phyloP scores from a whole-genome alignment of 352 stramenopile genomes.

The Phytophthora parvispora region DNA sequence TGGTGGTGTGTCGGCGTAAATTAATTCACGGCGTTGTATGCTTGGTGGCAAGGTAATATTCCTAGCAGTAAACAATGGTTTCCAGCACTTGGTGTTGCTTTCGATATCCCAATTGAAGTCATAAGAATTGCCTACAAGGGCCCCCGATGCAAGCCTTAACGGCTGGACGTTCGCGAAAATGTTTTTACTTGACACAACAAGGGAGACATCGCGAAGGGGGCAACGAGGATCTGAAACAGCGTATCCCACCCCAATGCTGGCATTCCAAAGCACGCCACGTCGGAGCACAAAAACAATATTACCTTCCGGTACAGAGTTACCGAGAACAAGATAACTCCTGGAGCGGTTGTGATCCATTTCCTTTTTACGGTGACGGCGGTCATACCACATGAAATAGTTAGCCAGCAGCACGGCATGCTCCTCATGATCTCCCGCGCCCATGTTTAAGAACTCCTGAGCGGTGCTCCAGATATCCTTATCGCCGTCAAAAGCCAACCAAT shows the following conservation, averaged over 20 bases:
- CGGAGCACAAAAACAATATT: constrained; percentile 91
- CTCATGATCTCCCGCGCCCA: constrained; percentile 90
- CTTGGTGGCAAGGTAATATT: constrained; percentile 31
- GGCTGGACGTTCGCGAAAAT: constrained; percentile 92
- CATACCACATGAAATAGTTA: constrained; percentile 93
- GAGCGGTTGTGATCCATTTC: constrained; percentile 10
- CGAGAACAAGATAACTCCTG: constrained; percentile 90
- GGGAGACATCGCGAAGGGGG: constrained; percentile 86
- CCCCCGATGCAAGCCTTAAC: constrained; percentile 7
- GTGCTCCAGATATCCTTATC: constrained; percentile 91
- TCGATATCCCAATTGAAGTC: constrained; percentile 90
- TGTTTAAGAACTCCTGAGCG: constrained; percentile 92
- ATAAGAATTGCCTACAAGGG: constrained; percentile 34
- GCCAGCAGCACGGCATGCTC: constrained; percentile 94
- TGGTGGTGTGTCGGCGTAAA: constrained; percentile 66
- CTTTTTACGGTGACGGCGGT: constrained; percentile 46
- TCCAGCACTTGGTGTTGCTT: constrained; percentile 84
- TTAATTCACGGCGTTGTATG: constrained; percentile 63
- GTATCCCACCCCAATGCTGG: constrained; percentile 86
- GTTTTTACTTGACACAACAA: constrained; percentile 92
- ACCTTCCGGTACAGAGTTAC: constrained; percentile 84
- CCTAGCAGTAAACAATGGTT: constrained; percentile 76
- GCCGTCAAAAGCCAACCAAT: constrained; percentile 89
- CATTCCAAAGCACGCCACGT: constrained; percentile 88
- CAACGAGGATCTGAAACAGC: constrained; percentile 79